These are phyloP conservation scores for Scheffersomyces amazonensis DNA, from an alignment of 805 yeast species.

Conservation along the genomic window DNA sequence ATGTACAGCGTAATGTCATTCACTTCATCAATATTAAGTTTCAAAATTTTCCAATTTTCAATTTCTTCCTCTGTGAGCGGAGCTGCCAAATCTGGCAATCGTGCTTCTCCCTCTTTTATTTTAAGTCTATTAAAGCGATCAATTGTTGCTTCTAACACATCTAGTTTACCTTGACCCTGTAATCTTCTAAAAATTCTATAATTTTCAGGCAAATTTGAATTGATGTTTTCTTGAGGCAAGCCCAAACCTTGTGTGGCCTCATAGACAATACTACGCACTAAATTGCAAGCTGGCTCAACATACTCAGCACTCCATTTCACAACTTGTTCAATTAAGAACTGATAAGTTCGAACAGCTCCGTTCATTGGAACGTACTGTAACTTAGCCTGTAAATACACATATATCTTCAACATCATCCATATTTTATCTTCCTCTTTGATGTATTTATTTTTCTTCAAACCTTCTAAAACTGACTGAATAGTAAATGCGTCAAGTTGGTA, in stretches of 20 bases:
- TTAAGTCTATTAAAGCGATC: constrained; percentile 5
- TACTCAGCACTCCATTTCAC: not conserved
- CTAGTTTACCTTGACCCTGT: constrained; percentile 5
- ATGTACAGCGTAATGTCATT: not conserved
- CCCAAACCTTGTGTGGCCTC: constrained; percentile 11
- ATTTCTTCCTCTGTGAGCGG: constrained; percentile 4
- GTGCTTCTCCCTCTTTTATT: not conserved
- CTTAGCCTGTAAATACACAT: constrained; percentile 1
- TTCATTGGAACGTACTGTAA: not conserved
- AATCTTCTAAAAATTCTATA: constrained; percentile 12
- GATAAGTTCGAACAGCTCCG: constrained; percentile 1
- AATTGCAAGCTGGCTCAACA: not conserved
- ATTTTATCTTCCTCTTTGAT: not conserved
- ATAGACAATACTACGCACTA: constrained; percentile 12
- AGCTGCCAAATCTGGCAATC: constrained; percentile 3
- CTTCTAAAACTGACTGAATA: constrained; percentile 2
- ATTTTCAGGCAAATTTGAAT: constrained; percentile 10
- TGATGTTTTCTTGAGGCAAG: constrained; percentile 9
- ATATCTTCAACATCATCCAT: not conserved
- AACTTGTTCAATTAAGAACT: constrained; percentile 3
- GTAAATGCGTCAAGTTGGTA: constrained; percentile 3
- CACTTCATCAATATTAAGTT: constrained; percentile 4
- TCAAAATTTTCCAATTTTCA: constrained; percentile 2
- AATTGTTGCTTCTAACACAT: constrained; percentile 13
- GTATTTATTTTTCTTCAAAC: not conserved